phyloP scores from a whole-genome alignment of 352 stramenopile species.

The Phytopythium cucurbitacearum region DNA sequence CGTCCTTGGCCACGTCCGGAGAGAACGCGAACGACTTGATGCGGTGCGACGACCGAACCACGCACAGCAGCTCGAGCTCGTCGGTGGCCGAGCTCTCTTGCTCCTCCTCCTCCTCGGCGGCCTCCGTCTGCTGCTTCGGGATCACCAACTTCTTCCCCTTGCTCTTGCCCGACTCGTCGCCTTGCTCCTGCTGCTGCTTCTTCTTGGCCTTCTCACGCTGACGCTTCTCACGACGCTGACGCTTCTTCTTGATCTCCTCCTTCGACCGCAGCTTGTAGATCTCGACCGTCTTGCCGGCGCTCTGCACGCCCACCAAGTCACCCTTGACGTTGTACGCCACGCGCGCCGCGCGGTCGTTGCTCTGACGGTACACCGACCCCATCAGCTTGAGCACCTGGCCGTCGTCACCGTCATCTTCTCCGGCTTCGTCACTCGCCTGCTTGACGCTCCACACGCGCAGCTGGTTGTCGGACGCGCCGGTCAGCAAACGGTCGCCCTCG shows the following conservation, averaged over 20 bases:
- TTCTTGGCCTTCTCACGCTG: conserved; percentile 86
- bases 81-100: conserved; percentile 68
- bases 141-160: conserved; percentile 25
- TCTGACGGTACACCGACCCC: conserved; percentile 70
- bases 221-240: conserved; percentile 85
- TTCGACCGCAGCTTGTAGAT: conserved; percentile 83
- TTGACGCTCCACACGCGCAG: conserved; percentile 69
- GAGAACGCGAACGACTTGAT: conserved; percentile 88
- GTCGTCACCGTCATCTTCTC: conserved; percentile 21
- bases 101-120: conserved; percentile 40
- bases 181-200: conserved; percentile 32
- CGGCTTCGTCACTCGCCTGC: conserved; percentile 7
- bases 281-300: conserved; percentile 87
- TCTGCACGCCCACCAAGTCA: conserved; percentile 73
- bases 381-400: conserved; percentile 49
- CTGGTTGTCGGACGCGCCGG: conserved; percentile 80
- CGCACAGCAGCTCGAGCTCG: conserved; percentile 82
- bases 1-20: conserved; percentile 76
- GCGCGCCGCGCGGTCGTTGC: conserved; percentile 63
- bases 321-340: conserved; percentile 57
- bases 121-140: conserved; percentile 16
- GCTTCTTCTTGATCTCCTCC: conserved; percentile 91
- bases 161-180: conserved; percentile 10
- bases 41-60: conserved; percentile 81
- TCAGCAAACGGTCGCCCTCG: conserved; percentile 59